phyloP scores from a whole-genome alignment of 2,329 filamentous ascomycete species.

The Colletotrichum destructivum region DNA sequence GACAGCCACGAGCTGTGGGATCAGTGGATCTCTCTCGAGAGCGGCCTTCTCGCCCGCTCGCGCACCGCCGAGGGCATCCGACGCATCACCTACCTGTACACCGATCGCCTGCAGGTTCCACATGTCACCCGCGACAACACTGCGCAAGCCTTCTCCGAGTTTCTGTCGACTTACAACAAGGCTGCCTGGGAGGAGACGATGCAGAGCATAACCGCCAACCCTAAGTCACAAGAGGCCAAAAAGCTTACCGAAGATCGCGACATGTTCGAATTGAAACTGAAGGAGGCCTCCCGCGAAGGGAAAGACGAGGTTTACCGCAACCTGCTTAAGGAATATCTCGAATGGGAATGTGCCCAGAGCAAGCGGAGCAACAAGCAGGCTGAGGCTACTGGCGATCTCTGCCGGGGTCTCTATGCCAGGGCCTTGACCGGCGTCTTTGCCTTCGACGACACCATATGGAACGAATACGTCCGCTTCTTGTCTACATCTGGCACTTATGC shows the following conservation, averaged over 20 bases:
- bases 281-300: conserved; percentile 68
- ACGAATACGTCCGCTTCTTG: conserved; percentile 85
- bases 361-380: conserved; percentile 67
- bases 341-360: conserved; percentile 82
- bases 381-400: conserved; percentile 65
- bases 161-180: conserved; percentile 80
- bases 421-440: conserved; percentile 80
- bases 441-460: conserved; percentile 83
- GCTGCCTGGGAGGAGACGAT: conserved; percentile 82
- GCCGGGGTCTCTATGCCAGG: conserved; percentile 81
- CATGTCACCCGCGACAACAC: conserved; percentile 84
- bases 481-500: conserved; percentile 60
- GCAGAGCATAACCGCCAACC: conserved; percentile 72
- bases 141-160: conserved; percentile 80
- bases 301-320: conserved; percentile 69
- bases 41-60: conserved; percentile 75
- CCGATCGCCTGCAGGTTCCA: conserved; percentile 79
- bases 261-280: conserved; percentile 76
- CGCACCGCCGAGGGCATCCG: conserved; percentile 71
- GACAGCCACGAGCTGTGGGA: conserved; percentile 88
- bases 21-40: conserved; percentile 80
- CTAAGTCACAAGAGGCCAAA: conserved; percentile 74
- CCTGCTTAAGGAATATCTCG: conserved; percentile 78
- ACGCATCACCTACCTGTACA: conserved; percentile 78
- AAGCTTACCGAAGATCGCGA: conserved; percentile 76